Base-by-base conservation (phyloP, 148 eudicot species). In the Beta vulgaris region DNA sequence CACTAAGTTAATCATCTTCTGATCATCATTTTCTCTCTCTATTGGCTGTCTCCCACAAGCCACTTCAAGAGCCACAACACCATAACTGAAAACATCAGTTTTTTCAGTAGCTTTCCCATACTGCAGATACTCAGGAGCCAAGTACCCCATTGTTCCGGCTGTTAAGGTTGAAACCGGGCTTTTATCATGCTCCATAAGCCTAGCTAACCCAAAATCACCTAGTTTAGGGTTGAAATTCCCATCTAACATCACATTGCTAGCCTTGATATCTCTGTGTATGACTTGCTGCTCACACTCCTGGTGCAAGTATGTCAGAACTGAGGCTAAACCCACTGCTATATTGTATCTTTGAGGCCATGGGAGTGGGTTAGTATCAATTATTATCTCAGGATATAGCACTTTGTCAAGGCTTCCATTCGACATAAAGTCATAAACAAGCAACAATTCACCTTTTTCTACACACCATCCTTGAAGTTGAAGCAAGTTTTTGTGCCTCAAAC, bases 121-220 rank as follows among this genome's bases (percentile, higher is more conserved):
- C 37, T 88, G 92, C 11, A 93, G 87, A 76, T 93, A 93, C 81
- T 93, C 98, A 1, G 98, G 98, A 25, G 98, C 98, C 21, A 93
- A 67, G 60, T 93, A 93, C 0, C 98, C 98, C 96, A 89, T 86
- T 2, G 98, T 93, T 1, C 98, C 98, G 8, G 93, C 98, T 0
- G 96, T 89, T 21, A 89, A 73, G 1, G 98, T 93, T 7, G 98
- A 86, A 23, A 85, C 89, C 0, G 96, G 96, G 73, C 92, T 89
- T 79, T 82, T 88, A 43, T 81, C 91, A 71, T 93, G 98, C 39
- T 93, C 96, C 89, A 84, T 89, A 7, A 89, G 79, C 81, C 96
- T 81, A 9, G 98, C 98, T 55, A 93, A 63, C n/a, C 98, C 98
- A 26, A 93, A 93, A 88, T 93, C 96, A 1, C 96, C 98, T 0